These are phyloP conservation scores for Pisolithus marmoratus DNA, from an alignment of 768 basidiomycete species.

Conservation along the genomic window DNA sequence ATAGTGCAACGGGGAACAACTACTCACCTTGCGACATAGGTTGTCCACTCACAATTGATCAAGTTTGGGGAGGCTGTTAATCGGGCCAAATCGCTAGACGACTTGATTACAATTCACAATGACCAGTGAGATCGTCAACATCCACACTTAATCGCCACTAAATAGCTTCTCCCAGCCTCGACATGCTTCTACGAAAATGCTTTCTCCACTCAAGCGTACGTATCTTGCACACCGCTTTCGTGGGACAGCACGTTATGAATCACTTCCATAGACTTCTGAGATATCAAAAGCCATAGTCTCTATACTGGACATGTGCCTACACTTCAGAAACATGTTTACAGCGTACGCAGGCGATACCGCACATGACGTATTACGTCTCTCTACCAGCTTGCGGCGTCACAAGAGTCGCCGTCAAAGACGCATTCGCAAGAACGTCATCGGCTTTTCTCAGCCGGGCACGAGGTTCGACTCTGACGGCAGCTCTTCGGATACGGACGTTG, in stretches of 20 bases:
- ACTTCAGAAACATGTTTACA: constrained; percentile 61
- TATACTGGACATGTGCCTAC: constrained; percentile 68
- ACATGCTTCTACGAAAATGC: constrained; percentile 55
- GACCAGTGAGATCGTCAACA: constrained; percentile 49
- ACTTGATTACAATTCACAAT: constrained; percentile 65
- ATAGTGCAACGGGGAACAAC: background rate
- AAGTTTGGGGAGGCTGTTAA: constrained; percentile 54
- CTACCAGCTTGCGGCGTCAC: constrained; percentile 50
- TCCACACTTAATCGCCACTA: background rate
- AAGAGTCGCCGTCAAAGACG: constrained; percentile 55
- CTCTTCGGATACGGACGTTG: constrained; percentile 34
- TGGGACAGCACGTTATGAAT: background rate
- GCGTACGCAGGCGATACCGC: constrained; percentile 57
- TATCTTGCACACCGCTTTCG: constrained; percentile 1
- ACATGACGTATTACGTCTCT: constrained; percentile 48
- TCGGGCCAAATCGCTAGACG: constrained; percentile 60
- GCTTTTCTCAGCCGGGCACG: constrained; percentile 42
- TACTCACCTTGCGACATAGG: constrained; percentile 34
- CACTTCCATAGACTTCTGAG: constrained; percentile 47
- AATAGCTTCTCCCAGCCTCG: constrained; percentile 38
- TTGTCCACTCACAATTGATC: constrained; percentile 57
- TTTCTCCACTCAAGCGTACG: constrained; percentile 58
- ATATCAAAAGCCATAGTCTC: constrained; percentile 62
- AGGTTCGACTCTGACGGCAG: constrained; percentile 30
- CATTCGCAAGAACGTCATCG: constrained; percentile 53